phyloP scores from a whole-genome alignment of 2,329 filamentous ascomycete genomes.

The Penicillium hesseltinei region DNA sequence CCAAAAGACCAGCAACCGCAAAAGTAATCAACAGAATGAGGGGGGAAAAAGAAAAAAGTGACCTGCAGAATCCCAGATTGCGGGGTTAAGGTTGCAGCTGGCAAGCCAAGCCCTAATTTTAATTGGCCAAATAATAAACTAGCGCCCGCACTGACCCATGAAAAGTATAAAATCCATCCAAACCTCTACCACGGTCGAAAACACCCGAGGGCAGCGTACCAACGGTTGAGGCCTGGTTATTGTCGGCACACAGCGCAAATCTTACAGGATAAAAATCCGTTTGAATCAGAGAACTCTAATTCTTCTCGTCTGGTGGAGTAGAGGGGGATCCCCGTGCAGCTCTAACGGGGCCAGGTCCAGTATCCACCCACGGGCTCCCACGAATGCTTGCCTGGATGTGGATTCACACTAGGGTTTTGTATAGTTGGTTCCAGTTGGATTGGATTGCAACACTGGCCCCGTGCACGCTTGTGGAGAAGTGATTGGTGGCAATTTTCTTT shows the following conservation, averaged over 20 bases:
- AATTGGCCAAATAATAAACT: conserved; percentile 3
- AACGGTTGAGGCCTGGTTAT: neutral
- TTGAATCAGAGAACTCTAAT: neutral
- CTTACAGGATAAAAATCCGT: neutral
- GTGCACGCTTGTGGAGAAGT: neutral
- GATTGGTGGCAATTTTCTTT: neutral
- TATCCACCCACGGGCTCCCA: neutral
- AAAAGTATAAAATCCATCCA: neutral
- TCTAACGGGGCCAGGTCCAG: neutral
- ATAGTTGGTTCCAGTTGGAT: neutral
- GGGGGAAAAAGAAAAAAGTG: neutral
- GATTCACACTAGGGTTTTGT: neutral
- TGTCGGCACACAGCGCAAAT: neutral
- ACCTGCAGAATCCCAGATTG: conserved; percentile 12
- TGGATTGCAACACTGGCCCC: neutral
- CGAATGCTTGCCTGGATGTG: neutral
- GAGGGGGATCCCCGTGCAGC: neutral
- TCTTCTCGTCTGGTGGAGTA: neutral
- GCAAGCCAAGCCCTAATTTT: conserved; percentile 2
- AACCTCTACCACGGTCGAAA: neutral
- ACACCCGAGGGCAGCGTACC: neutral
- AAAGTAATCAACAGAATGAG: neutral
- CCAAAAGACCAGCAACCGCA: neutral
- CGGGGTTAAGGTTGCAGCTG: conserved; percentile 31
- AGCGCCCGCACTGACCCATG: conserved; percentile 5